Base-by-base conservation (phyloP, 2,329 filamentous ascomycete genomes). In the Hypoxylon sp. region DNA sequence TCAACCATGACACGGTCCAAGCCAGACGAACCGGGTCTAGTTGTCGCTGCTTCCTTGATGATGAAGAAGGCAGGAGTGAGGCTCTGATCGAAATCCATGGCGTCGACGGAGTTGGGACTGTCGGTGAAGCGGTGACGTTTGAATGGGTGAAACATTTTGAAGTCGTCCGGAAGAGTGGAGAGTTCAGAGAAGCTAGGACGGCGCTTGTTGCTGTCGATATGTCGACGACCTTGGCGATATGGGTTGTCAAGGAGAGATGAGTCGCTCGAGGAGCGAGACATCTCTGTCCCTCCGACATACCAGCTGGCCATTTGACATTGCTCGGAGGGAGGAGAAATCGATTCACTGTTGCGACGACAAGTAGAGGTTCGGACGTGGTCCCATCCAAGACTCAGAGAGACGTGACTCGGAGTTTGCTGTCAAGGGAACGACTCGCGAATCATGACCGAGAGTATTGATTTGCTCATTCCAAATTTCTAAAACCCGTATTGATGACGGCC, bases 201-300 rank as follows among this genome's bases (percentile, higher is more conserved):
- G 45, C 76, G 74, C 68, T 79, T 79, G 56, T 73, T 76, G 55
- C 69, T 72, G 21, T 69, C 67, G 57, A 72, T 54, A 61, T 75
- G 73, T 29, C 67, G 69, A 40, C 54, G 55, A 46, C 55, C 58
- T 48, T 64, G 62, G 48, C 55, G 49, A 48, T 56, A 60, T 45
- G 60, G 53, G 46, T 63, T 60, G 48, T 58, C 64, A 50, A 55
- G 66, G 38, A 70, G 61, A 54, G 65, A 69, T 56, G 68, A 70
- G 60, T 71, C 70, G 67, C 71, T 73, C 60, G 67, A 67, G 51
- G 71, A 73, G 62, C 71, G 71, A 59, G 66, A 66, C 69, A 70
- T 70, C 60, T 68, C 66, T 60, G 69, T 69, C 59, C 71, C 72
- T 63, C 71, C 72, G 54, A 68, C 65, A 57, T 69, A 65, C 67